Percentiles rank a stretch among this genome's conserved stretches.
These are phyloP conservation scores for Trypanosomatidae sp. DNA, from an alignment of 208 protist species.

Conservation along the genomic window DNA sequence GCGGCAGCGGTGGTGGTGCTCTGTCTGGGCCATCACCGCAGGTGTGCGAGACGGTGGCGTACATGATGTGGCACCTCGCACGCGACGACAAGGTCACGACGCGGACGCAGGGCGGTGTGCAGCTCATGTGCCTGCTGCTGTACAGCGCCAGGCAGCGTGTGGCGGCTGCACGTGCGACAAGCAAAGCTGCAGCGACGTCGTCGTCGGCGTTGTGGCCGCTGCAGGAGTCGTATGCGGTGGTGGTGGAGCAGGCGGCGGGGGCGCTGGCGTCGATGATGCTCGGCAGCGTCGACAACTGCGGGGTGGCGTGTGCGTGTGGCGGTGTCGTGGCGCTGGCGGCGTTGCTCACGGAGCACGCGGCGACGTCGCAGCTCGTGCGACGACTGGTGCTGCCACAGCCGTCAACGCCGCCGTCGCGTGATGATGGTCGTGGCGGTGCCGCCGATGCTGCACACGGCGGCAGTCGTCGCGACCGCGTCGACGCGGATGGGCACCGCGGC, in stretches of 20 bases:
- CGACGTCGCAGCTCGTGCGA: no score
- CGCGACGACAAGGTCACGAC: constrained; percentile 77
- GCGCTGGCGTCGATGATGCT: constrained; percentile 81
- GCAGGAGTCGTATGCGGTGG: constrained; percentile 39
- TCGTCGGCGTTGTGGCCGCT: no score
- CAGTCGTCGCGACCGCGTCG: no score
- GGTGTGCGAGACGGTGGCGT: constrained; percentile 81
- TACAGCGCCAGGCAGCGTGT: no score
- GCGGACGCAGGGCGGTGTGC: constrained; percentile 61
- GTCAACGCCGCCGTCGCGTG: no score
- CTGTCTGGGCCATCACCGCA: constrained; percentile 66
- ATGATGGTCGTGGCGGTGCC: no score
- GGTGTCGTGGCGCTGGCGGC: constrained; percentile 63
- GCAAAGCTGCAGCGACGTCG: no score
- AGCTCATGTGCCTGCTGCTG: constrained; percentile 73
- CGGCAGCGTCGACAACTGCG: constrained; percentile 74
- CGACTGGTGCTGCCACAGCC: no score
- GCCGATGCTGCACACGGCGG: no score
- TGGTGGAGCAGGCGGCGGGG: constrained; percentile 82
- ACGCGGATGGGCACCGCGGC: no score
- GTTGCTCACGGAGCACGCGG: no score
- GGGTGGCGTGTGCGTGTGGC: constrained; percentile 51
- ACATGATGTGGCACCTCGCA: constrained; percentile 79
- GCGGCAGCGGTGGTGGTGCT: constrained; percentile 22
- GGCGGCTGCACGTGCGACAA: no score